These are phyloP conservation scores for Sordaria brevicollis DNA, from an alignment of 495 filamentous ascomycete species.

Conservation along the genomic window DNA sequence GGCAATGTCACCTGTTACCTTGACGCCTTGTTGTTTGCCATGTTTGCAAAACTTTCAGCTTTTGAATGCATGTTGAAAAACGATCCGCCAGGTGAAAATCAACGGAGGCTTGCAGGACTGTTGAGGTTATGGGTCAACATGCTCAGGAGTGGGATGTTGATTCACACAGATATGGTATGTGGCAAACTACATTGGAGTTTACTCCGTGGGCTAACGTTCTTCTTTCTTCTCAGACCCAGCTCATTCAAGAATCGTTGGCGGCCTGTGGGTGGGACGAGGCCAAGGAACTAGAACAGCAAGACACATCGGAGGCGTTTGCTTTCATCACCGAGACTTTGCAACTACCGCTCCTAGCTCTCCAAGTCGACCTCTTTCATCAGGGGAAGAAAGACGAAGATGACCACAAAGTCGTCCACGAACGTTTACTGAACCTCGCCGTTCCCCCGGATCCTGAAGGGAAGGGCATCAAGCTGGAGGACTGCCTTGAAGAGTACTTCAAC, in stretches of 20 bases:
- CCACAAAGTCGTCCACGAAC: constrained; percentile 87
- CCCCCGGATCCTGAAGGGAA: constrained; percentile 53
- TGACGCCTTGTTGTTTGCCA: constrained; percentile 86
- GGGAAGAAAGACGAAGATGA: constrained; percentile 78
- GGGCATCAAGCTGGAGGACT: constrained; percentile 71
- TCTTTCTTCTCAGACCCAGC: constrained; percentile 52
- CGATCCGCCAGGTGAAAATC: constrained; percentile 53
- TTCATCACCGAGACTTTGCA: constrained; percentile 87
- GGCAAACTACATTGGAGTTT: background rate
- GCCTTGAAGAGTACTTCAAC: constrained; percentile 90
- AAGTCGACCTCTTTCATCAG: constrained; percentile 89
- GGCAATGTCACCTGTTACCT: constrained; percentile 82
- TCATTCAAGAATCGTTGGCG: constrained; percentile 73
- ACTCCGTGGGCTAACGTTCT: constrained; percentile 20
- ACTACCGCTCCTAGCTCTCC: constrained; percentile 78
- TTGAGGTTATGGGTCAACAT: constrained; percentile 90
- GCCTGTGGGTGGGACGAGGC: constrained; percentile 89
- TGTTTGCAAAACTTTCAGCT: constrained; percentile 83
- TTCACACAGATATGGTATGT: constrained; percentile 75
- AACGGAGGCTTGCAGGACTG: constrained; percentile 59
- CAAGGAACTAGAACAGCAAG: constrained; percentile 65
- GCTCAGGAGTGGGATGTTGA: constrained; percentile 72
- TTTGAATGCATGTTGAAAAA: constrained; percentile 78
- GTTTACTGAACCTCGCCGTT: constrained; percentile 83
- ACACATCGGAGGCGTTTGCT: constrained; percentile 88